These are phyloP conservation scores for Auricularia sp. DNA, from an alignment of 768 basidiomycete genomes.

Conservation along the genomic window DNA sequence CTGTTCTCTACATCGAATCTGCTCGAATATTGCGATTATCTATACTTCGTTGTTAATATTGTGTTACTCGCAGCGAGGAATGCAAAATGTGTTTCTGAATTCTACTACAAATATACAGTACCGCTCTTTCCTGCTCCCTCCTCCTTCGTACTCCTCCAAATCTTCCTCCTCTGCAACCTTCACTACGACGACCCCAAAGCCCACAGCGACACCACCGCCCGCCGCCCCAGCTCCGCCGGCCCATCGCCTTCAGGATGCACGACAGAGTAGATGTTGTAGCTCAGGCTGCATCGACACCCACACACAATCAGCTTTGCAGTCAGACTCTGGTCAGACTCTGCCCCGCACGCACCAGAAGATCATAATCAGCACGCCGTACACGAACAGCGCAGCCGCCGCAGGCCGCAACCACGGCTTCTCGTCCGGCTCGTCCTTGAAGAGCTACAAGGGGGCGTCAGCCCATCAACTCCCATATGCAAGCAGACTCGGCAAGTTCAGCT, in stretches of 20 bases:
- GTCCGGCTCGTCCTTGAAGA: constrained; percentile 58
- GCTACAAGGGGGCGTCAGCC: constrained; percentile 28
- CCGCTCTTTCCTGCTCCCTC: too few relatives aligned
- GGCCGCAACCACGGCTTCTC: constrained; percentile 44
- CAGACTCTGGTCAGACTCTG: neutral
- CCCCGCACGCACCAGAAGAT: constrained; percentile 67
- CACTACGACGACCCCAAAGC: neutral
- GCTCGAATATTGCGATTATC: too few relatives aligned
- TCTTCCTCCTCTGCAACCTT: neutral
- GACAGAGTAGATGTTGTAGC: constrained; percentile 69
- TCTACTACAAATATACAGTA: too few relatives aligned
- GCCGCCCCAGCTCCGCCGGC: neutral
- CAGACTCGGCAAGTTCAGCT: too few relatives aligned
- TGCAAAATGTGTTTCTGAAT: too few relatives aligned
- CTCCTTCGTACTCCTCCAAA: neutral
- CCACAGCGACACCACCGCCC: neutral
- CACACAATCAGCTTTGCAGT: neutral
- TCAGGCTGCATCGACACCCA: constrained; percentile 37
- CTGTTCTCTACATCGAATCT: too few relatives aligned
- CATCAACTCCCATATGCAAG: neutral
- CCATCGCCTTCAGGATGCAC: constrained; percentile 20
- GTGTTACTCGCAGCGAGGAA: too few relatives aligned
- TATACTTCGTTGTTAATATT: too few relatives aligned
- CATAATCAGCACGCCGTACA: constrained; percentile 73
- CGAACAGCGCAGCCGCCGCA: constrained; percentile 52